Base-by-base conservation (phyloP, 495 filamentous ascomycete genomes). In the Aspergillus conjunctus region DNA sequence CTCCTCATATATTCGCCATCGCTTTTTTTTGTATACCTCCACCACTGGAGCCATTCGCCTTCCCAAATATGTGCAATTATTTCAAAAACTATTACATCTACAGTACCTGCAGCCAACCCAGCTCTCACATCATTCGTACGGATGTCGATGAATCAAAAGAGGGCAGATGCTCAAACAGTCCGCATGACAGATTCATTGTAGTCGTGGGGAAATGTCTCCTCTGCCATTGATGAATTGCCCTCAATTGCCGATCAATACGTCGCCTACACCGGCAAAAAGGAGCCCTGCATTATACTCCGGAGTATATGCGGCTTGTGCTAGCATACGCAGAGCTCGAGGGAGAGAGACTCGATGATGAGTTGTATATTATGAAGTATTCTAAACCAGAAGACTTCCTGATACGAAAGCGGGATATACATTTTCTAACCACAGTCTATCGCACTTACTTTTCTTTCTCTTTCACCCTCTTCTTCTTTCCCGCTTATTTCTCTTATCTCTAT, bases 21-120 rank as follows among this genome's bases (percentile, higher is more conserved):
- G 45, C 49, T 26, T 49, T 48, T 57, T 51, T 58, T 53, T 8
- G 21, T 12, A 20, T 53, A 54, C 51, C 45, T 41, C 51, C 11
- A 45, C 34, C 20, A 21, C 41, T 12, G 4, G 1, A 44, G 34
- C 33, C 65, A 49, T 32, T 46, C 33, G 49, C 65, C 63, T 63
- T 61, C 57, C 54, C 66, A 74, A 81, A 69, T 60, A 92, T 92
- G 89, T 92, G 89, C 80, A 83, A 90, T 75, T 88, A 86, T 70
- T 88, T 84, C 72, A 88, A 87, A 65, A 90, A 88, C 72, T 90
- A 85, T 69, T 90, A 90, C 73, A 86, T 92, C 77, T 90, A 89
- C 76, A 87, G 85, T 56, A 79, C 80, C 20, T 92, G 89, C 66
- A 73, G 79, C 41, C 84, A 90, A 59, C 88, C 87, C 11, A 79